phyloP scores from a whole-genome alignment of 164 flowering plant genomes.

The Aristolochia californica region DNA sequence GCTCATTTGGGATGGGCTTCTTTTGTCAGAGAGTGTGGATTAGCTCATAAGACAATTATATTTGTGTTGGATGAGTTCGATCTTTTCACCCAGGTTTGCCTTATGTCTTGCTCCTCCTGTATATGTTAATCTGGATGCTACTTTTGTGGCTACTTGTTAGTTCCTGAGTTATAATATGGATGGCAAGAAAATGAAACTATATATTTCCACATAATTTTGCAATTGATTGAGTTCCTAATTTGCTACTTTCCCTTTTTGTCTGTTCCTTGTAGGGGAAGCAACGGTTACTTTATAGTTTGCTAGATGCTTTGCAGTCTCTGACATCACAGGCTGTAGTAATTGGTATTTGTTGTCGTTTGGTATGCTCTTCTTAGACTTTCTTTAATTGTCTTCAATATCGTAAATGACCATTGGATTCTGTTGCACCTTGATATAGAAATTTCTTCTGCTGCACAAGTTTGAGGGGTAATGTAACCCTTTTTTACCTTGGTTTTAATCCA shows the following conservation, averaged over 20 bases:
- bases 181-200: too few species aligned
- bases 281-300: constrained; percentile 75
- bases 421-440: too few species aligned
- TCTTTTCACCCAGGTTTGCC: constrained; percentile 73
- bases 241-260: neutral
- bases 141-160: too few species aligned
- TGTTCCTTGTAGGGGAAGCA: constrained; percentile 74
- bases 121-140: neutral
- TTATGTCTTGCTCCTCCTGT: neutral
- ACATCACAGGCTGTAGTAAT: constrained; percentile 91
- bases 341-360: constrained; percentile 90
- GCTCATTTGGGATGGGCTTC: constrained; percentile 2
- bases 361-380: constrained; percentile 17
- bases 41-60: constrained; percentile 83
- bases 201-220: too few species aligned
- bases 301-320: constrained; percentile 96
- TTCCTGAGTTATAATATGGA: too few species aligned
- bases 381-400: neutral
- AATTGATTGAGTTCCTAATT: neutral
- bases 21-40: constrained; percentile 73
- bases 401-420: neutral
- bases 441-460: too few species aligned
- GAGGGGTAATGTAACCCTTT: too few species aligned
- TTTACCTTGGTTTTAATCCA: too few species aligned
- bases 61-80: constrained; percentile 94